Evolutionary conservation across 805 yeast species (phyloP).

Genomic region (Kluyveromyces nonfermentans): DNA sequence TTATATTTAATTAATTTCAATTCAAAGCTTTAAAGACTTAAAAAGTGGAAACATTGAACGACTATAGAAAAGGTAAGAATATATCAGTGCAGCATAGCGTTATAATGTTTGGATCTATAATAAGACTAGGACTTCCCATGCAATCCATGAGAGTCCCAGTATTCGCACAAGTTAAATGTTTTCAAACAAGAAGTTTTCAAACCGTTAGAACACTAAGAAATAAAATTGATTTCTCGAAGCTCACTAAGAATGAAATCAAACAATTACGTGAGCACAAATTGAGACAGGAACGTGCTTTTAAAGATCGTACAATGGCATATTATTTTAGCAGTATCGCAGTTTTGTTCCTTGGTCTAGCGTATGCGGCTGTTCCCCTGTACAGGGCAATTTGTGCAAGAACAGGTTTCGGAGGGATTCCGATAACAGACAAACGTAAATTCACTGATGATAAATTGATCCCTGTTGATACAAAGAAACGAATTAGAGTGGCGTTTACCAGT

Average conservation of each 20-base stretch:
- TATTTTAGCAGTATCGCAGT: slow-evolving; percentile 63
- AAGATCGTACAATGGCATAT: slow-evolving; percentile 49
- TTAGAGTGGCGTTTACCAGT: slow-evolving; percentile 79
- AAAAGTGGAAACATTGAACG: too few relatives aligned
- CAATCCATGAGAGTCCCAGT: background rate
- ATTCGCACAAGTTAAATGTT: background rate
- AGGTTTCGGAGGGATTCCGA: slow-evolving; percentile 94
- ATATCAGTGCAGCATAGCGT: background rate
- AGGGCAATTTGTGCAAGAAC: slow-evolving; percentile 88
- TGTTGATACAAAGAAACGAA: slow-evolving; percentile 73
- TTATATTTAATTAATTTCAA: too few relatives aligned
- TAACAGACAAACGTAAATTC: slow-evolving; percentile 71
- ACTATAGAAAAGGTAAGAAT: background rate
- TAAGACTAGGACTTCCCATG: background rate
- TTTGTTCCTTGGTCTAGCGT: slow-evolving; percentile 65
- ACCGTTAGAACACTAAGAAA: background rate
- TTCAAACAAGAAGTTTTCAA: background rate
- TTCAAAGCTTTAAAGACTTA: background rate
- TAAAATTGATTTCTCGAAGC: slow-evolving; percentile 15
- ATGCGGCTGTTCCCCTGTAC: slow-evolving; percentile 88
- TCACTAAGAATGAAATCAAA: slow-evolving; percentile 20
- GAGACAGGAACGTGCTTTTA: slow-evolving; percentile 21
- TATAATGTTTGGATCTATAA: background rate
- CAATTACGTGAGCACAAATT: slow-evolving; percentile 15
- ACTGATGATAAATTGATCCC: slow-evolving; percentile 84